Base-by-base conservation (phyloP, 2,329 filamentous ascomycete species). In the Lachnellula hyalina region DNA sequence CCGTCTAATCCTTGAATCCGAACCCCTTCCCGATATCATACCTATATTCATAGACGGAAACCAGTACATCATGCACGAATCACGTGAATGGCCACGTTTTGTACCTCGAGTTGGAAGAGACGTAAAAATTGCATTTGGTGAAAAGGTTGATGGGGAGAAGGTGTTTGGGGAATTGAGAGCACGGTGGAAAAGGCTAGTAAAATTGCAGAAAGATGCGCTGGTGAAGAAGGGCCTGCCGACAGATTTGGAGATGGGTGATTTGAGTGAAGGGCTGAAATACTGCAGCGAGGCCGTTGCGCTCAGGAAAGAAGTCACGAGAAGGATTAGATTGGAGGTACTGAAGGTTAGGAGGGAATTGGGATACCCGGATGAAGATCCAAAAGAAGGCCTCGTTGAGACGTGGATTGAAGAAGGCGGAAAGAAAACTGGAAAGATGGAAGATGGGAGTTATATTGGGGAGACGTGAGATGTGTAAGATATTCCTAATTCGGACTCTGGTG, bases 1-100 rank as follows among this genome's bases (percentile, higher is more conserved):
- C 6, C 84, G 94, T 2, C 79, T 97, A 55, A 94, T 99, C 55
- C 82, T 99, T 47, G 94, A 99, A 72, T 83, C 87, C 47, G 88
- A 93, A 48, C 90, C 90, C 3, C 85, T 89, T 59, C 94, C 94
- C 0, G 89, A 95, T 63, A 81, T 99, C 19, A 81, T 99, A 36
- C 91, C 94, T 44, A 93, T 99, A 73, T 99, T 95, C 77, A 86
- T 97, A 49, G 90, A 96, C 66, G 94, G 94, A 28, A 88, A 89
- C 15, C 88, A 96, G 68, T 74, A 87, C 56, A 78, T 96, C 63
- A 96, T 97, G 93, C 81, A 89, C 65, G 93, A 97, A 72, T 80
- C 85, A 55, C 82, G 94, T 46, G 74, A 73, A 2, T 96, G 85
- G 64, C 94, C 93, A 1, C 83, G 90, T 12, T 94, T 90, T 66